Evolutionary conservation across 345 rosid species (phyloP).

Genomic region (Barbarea vulgaris): DNA sequence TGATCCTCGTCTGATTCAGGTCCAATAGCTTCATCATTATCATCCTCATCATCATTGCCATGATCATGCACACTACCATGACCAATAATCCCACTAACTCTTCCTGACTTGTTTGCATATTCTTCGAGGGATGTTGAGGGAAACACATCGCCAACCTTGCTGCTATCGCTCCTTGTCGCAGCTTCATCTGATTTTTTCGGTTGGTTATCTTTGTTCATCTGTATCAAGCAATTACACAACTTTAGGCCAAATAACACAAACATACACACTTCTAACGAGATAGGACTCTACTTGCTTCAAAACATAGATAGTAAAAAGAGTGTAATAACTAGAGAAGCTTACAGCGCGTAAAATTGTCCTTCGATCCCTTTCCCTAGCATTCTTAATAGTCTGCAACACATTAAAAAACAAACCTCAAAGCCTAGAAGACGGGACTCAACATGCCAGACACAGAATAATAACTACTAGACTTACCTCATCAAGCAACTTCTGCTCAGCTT

Average conservation of each 20-base stretch:
- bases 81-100: constrained; percentile 26
- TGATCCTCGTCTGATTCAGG: constrained; percentile 38
- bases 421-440: neutral
- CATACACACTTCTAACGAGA: neutral
- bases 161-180: constrained; percentile 50
- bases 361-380: constrained; percentile 91
- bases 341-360: constrained; percentile 80
- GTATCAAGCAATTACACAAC: constrained; percentile 34
- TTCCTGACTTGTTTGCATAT: constrained; percentile 56
- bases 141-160: constrained; percentile 77
- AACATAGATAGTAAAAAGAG: neutral
- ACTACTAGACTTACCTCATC: constrained; percentile 58
- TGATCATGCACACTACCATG: constrained; percentile 31
- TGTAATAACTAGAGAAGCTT: constrained; percentile 38
- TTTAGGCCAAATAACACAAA: neutral
- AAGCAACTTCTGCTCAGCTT: constrained; percentile 81
- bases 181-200: constrained; percentile 47
- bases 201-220: constrained; percentile 70
- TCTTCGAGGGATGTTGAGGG: constrained; percentile 72
- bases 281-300: neutral
- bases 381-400: constrained; percentile 74
- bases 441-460: neutral
- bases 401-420: neutral
- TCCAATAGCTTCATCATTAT: constrained; percentile 28
- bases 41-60: constrained; percentile 15